phyloP scores from a whole-genome alignment of 2,329 filamentous ascomycete species.

The Monosporascus ibericus region DNA sequence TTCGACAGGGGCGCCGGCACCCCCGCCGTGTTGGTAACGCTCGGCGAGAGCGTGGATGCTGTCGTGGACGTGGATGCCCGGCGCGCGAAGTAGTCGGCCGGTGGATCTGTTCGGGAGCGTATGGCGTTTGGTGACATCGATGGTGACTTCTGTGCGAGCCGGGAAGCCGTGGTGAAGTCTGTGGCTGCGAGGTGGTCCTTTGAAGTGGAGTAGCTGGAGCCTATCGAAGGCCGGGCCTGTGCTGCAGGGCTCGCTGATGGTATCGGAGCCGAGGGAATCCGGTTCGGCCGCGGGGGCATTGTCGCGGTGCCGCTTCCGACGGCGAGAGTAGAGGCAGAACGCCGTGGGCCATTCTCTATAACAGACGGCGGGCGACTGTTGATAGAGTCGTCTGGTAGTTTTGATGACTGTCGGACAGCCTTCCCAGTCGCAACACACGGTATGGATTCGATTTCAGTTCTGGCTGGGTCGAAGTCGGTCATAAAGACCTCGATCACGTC shows the following conservation, averaged over 20 bases:
- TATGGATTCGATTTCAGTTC: slow-evolving; percentile 61
- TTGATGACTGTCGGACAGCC: slow-evolving; percentile 47
- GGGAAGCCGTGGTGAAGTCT: slow-evolving; percentile 39
- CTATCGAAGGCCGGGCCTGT: slow-evolving; percentile 18
- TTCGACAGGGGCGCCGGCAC: not conserved
- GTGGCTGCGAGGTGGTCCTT: slow-evolving; percentile 32
- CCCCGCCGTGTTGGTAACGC: not conserved
- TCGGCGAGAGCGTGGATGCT: slow-evolving; percentile 18
- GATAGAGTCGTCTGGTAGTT: slow-evolving; percentile 25
- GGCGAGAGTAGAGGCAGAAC: slow-evolving; percentile 40
- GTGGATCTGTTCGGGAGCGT: slow-evolving; percentile 20
- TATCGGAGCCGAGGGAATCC: slow-evolving; percentile 31
- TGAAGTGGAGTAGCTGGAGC: slow-evolving; percentile 8
- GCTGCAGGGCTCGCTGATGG: slow-evolving; percentile 24
- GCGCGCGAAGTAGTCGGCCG: slow-evolving; percentile 26
- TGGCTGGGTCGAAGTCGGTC: slow-evolving; percentile 53
- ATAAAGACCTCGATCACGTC: slow-evolving; percentile 65
- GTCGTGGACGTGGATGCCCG: slow-evolving; percentile 19
- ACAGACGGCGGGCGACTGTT: slow-evolving; percentile 19
- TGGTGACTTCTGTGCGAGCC: slow-evolving; percentile 28
- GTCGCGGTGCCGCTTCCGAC: slow-evolving; percentile 26
- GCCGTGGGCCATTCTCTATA: slow-evolving; percentile 31
- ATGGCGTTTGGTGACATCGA: slow-evolving; percentile 23
- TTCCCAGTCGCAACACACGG: slow-evolving; percentile 61
- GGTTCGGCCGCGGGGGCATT: slow-evolving; percentile 26